These are phyloP conservation scores for Nannochloris sp. DNA, from an alignment of 139 green algal species.

Conservation along the genomic window DNA sequence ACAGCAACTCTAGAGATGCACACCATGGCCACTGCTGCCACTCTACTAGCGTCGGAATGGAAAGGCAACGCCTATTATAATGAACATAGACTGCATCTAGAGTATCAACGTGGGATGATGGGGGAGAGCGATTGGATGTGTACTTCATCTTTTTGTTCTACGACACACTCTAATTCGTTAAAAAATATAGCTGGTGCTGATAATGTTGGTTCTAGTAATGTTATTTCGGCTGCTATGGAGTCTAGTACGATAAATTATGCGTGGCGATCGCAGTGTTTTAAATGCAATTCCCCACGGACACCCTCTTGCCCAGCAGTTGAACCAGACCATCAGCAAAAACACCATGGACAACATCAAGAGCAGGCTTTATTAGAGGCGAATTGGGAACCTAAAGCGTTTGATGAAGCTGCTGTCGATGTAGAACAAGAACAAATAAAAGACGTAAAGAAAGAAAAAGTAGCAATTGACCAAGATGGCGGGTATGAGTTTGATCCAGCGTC, in stretches of 20 bases:
- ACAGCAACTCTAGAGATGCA: conserved; percentile 40
- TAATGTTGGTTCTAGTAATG: not conserved
- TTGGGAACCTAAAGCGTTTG: conserved; percentile 50
- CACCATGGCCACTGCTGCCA: conserved; percentile 25
- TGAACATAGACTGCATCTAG: conserved; percentile 29
- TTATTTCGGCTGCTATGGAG: conserved; percentile 18
- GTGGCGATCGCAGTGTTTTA: not conserved
- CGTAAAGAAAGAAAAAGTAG: not conserved
- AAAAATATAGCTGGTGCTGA: not conserved
- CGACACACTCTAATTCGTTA: too few relatives aligned
- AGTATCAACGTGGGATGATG: conserved; percentile 30
- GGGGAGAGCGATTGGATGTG: not conserved
- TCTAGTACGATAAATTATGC: not conserved
- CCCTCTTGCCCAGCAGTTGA: not conserved
- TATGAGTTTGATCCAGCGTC: conserved; percentile 43
- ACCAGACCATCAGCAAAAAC: not conserved
- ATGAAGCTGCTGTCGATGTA: conserved; percentile 11
- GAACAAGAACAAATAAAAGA: not conserved
- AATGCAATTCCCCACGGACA: conserved; percentile 2
- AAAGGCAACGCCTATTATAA: conserved; percentile 10
- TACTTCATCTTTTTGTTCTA: too few relatives aligned
- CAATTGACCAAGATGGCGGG: not conserved
- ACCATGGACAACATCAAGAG: not conserved
- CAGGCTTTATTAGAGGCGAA: not conserved
- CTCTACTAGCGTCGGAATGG: conserved; percentile 44